Evolutionary conservation across 257 asterid genomes (phyloP).

Genomic region (Primulina eburnea): DNA sequence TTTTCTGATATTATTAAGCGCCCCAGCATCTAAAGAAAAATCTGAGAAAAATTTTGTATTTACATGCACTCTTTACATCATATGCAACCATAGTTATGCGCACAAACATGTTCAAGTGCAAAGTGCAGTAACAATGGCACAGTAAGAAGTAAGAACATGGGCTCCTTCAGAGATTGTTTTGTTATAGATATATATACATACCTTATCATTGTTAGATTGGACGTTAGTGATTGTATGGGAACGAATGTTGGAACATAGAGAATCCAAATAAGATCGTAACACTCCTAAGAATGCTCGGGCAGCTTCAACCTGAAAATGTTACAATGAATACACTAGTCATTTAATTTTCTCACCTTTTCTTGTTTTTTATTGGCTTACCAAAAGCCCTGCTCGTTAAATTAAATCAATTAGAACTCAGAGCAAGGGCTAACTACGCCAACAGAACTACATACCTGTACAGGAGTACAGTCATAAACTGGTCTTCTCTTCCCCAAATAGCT

Average conservation of each 20-base stretch:
- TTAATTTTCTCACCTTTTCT: not conserved
- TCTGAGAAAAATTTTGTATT: not conserved
- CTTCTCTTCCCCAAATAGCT: constrained; percentile 87
- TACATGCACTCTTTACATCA: not conserved
- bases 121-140: not conserved
- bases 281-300: constrained; percentile 76
- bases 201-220: constrained; percentile 98
- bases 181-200: constrained; percentile 29
- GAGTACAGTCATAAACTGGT: constrained; percentile 85
- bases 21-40: too few species aligned
- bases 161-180: constrained; percentile 10
- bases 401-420: not conserved
- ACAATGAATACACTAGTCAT: not conserved
- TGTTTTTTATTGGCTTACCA: not conserved
- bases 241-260: constrained; percentile 78
- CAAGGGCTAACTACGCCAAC: constrained; percentile 3
- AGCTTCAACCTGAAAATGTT: constrained; percentile 70
- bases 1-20: too few species aligned
- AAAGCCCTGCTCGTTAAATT: not conserved
- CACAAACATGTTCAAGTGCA: not conserved
- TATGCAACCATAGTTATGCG: not conserved
- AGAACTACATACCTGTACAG: constrained; percentile 54
- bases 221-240: constrained; percentile 97
- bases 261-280: constrained; percentile 74
- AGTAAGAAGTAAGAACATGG: not conserved